A percentile compares a stretch with the other conserved stretches of the same genome.
Conservation (phyloP, 176 grass and related monocot genomes). For the Microstegium vimineum region DNA sequence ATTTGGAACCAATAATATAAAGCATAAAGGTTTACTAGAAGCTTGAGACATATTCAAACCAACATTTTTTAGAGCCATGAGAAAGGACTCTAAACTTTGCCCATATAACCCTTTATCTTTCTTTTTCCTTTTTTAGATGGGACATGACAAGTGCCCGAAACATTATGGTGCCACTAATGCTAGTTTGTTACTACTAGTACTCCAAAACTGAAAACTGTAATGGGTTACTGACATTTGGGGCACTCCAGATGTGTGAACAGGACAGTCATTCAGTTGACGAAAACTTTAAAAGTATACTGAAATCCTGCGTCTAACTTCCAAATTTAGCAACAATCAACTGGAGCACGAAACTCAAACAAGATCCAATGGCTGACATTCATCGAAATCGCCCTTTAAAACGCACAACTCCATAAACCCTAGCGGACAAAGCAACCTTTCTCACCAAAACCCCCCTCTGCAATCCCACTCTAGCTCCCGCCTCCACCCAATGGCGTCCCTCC, state of each 20-base stretch:
- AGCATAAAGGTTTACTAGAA: background rate
- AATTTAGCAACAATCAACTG: background rate
- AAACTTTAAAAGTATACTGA: too few species aligned
- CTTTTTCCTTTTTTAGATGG: background rate
- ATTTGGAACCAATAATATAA: background rate
- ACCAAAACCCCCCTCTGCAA: background rate
- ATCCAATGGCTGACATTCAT: constrained; percentile 23
- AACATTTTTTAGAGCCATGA: background rate
- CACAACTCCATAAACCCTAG: constrained; percentile 53
- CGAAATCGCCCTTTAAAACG: constrained; percentile 4
- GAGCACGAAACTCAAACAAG: constrained; percentile 11
- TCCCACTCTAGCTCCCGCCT: background rate
- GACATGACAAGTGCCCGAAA: background rate
- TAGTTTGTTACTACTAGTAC: too few species aligned
- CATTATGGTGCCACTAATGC: background rate
- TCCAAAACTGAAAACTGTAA: too few species aligned
- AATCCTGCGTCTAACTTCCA: background rate
- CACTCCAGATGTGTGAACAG: background rate
- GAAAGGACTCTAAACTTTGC: background rate
- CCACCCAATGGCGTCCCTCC: constrained; percentile 44
- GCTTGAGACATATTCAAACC: background rate
- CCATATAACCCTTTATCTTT: background rate
- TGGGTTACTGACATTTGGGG: too few species aligned
- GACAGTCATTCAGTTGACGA: too few species aligned
- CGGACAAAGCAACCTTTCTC: background rate